Conservation (phyloP, 345 rosid species). For the Citrus trifoliata region DNA sequence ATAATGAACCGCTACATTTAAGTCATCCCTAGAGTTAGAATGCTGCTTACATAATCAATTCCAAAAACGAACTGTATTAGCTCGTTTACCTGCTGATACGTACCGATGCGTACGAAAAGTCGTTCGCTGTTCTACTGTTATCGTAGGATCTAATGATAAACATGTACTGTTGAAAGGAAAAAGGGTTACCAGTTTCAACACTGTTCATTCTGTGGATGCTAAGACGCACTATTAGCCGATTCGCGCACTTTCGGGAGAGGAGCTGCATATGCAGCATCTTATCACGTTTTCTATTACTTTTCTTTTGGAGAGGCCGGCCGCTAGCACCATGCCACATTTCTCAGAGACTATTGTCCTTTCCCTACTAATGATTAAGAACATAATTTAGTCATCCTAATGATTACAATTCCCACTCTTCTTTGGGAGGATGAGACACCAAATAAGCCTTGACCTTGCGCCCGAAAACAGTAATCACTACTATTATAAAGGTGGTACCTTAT, state of each 20-base stretch:
- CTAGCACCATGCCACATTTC: background rate
- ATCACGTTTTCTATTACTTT: background rate
- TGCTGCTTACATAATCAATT: background rate
- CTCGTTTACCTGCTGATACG: background rate
- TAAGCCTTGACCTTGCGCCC: background rate
- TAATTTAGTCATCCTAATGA: conserved; percentile 10
- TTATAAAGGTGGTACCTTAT: background rate
- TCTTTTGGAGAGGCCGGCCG: background rate
- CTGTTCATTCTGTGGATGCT: background rate
- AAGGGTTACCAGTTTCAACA: background rate
- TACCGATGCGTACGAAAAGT: background rate
- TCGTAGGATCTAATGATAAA: background rate
- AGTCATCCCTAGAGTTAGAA: background rate
- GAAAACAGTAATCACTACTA: background rate
- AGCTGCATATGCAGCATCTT: background rate
- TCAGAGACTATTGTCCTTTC: background rate
- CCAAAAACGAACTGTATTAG: background rate
- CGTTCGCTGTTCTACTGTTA: background rate
- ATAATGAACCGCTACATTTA: background rate
- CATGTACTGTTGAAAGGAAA: background rate
- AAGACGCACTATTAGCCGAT: background rate
- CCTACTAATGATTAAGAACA: conserved; percentile 3
- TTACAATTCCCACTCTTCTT: background rate
- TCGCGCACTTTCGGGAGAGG: background rate
- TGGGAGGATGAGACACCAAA: no score